phyloP scores from a whole-genome alignment of 129 eudicot species.

The Flaveria brownii region DNA sequence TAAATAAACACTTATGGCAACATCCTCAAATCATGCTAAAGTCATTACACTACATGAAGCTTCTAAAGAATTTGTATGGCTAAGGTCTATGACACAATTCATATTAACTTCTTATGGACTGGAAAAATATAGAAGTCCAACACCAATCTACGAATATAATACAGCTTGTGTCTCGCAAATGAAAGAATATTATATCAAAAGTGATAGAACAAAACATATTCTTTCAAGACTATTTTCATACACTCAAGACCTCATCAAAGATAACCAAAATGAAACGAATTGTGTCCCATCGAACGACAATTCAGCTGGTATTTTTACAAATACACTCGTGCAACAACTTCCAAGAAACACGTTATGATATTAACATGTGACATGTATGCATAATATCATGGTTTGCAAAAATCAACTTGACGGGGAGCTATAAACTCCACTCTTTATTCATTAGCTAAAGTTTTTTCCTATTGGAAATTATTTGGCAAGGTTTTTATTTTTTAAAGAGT shows the following conservation, averaged over 20 bases:
- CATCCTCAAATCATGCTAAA: background rate
- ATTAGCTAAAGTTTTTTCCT: too few relatives aligned
- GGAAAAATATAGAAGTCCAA: background rate
- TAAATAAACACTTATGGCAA: background rate
- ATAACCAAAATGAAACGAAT: background rate
- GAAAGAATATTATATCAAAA: background rate
- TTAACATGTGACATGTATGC: too few relatives aligned
- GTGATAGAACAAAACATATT: background rate
- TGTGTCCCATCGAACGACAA: background rate
- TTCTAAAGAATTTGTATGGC: background rate
- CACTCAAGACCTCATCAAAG: background rate
- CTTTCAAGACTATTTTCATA: background rate
- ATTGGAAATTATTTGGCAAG: too few relatives aligned
- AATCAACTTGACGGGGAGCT: too few relatives aligned
- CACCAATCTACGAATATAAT: background rate
- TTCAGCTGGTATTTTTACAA: background rate
- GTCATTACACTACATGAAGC: background rate
- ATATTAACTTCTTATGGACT: background rate
- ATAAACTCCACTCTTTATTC: too few relatives aligned
- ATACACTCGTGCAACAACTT: background rate
- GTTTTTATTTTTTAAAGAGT: too few relatives aligned
- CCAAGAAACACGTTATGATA: too few relatives aligned
- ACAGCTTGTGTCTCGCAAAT: background rate
- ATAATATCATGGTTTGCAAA: too few relatives aligned
- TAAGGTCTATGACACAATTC: background rate